phyloP scores from a whole-genome alignment of 176 grass and related monocot species.

The Musa schizocarpa region DNA sequence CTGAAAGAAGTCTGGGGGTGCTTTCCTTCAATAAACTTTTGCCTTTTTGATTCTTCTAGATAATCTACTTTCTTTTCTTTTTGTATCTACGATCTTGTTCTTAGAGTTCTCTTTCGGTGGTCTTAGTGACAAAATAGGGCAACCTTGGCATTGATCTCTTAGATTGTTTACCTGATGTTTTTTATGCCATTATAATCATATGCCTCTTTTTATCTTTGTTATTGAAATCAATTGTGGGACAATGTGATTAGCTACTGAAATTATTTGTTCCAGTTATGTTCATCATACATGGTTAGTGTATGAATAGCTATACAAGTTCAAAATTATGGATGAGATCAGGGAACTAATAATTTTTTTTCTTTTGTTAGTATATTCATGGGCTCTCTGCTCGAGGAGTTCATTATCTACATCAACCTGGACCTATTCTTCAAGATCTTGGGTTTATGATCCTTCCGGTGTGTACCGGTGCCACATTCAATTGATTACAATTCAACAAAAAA shows the following conservation, averaged over 20 bases:
- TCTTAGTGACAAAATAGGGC: not conserved
- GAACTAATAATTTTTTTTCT: conserved; percentile 26
- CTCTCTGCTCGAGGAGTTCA: conserved; percentile 92
- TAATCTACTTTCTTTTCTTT: not conserved
- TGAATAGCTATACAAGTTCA: too few relatives aligned
- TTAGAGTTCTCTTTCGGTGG: not conserved
- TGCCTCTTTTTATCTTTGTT: too few relatives aligned
- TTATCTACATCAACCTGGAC: conserved; percentile 88
- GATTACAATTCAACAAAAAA: not conserved
- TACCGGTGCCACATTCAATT: conserved; percentile 1
- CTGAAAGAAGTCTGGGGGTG: not conserved
- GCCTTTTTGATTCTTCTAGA: not conserved
- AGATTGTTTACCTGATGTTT: too few relatives aligned
- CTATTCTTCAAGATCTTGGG: conserved; percentile 84
- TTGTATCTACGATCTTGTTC: not conserved
- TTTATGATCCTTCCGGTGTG: conserved; percentile 91
- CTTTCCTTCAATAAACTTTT: not conserved
- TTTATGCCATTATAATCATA: too few relatives aligned
- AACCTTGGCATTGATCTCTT: not conserved
- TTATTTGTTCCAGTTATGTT: not conserved
- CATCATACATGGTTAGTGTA: not conserved
- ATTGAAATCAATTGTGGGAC: too few relatives aligned
- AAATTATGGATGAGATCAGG: not conserved
- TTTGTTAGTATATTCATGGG: conserved; percentile 82
- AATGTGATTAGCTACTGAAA: too few relatives aligned